Base-by-base conservation (phyloP, 202 grass and related monocot species). In the Elaeis oleifera region DNA sequence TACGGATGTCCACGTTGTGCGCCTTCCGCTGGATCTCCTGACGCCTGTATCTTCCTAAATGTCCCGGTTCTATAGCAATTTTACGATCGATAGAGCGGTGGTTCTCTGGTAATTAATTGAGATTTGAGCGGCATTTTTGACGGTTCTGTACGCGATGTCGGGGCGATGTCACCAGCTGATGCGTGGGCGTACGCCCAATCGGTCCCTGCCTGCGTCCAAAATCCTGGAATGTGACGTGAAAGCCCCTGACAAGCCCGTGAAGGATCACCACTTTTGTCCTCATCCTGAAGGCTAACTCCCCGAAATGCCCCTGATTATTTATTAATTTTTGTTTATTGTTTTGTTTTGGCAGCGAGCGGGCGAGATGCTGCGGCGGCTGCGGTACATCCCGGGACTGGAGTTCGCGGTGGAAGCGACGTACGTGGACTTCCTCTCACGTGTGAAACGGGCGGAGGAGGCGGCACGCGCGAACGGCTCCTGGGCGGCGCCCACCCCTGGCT, bases 401-500 rank as follows among this genome's bases (percentile, higher is more conserved):
- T 99, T 94, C 73, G 58, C 56, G 74, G 77, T 73, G 36, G 85
- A 89, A 1, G 83, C 82, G 36, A 75, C 68, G 66, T 99, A 94
- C 69, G 80, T 89, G 72, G 88, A 94, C 44, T 99, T 99, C 59
- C 69, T 99, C 65, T 89, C 83, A 52, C 84, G 94, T 9, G 88
- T 99, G 24, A 89, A 86, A 69, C 66, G 51, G 2, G 94, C 69
- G 26, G 95, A 99, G 71, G 76, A 81, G 65, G 83, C 84, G 78
- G 95, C 95, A 0, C 88, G 82, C 2, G 82, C 85, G 11, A 89
- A 75, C 68, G 95, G 95, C 49, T 94, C 79, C 64, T 99, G 95
- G 95, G 77, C 63, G 1, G 60, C 80, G 51, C 85, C 95, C 95
- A 99, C 86, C 95, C 95, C 2, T 99, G 95, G 95, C 82, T 99